A percentile compares a stretch with the other conserved stretches of the same genome.
Conservation (phyloP, 768 basidiomycete species). For the Russula vinacea region DNA sequence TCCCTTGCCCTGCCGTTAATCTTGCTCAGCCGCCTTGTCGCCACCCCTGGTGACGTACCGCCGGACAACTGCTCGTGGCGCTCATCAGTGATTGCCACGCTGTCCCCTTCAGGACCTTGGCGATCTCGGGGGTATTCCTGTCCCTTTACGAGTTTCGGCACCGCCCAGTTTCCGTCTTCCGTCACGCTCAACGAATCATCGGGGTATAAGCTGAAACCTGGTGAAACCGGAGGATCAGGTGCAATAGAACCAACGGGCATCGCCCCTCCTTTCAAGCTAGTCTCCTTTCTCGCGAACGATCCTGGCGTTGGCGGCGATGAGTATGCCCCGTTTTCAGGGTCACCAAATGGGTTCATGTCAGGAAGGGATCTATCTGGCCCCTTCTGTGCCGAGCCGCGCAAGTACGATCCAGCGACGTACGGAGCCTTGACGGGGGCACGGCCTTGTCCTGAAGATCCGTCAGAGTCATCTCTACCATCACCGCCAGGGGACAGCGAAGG, state of each 20-base stretch:
- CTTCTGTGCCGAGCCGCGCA: conserved; percentile 49
- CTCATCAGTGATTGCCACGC: neutral
- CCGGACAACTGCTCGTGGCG: neutral
- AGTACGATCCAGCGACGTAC: conserved; percentile 54
- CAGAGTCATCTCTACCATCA: conserved; percentile 33
- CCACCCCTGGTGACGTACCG: neutral
- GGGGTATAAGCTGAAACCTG: conserved; percentile 63
- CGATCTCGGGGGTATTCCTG: neutral
- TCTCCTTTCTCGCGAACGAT: conserved; percentile 39
- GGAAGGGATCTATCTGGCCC: conserved; percentile 31
- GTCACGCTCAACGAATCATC: conserved; percentile 69
- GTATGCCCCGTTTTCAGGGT: conserved; percentile 34
- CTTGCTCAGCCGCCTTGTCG: conserved; percentile 12
- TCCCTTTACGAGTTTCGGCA: conserved; percentile 26
- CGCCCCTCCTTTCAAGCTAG: conserved; percentile 39
- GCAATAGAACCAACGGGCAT: conserved; percentile 39
- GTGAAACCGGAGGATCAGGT: conserved; percentile 40
- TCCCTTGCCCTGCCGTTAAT: conserved; percentile 15
- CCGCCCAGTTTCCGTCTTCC: conserved; percentile 38
- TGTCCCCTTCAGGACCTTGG: conserved; percentile 33
- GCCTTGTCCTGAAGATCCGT: conserved; percentile 35
- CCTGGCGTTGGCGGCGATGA: conserved; percentile 36
- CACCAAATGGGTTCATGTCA: conserved; percentile 37
- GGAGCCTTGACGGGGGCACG: conserved; percentile 68
- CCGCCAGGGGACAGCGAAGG: conserved; percentile 33